Base-by-base conservation (phyloP, 1,284 basidiomycete species). In the Heterobasidion parviporum region DNA sequence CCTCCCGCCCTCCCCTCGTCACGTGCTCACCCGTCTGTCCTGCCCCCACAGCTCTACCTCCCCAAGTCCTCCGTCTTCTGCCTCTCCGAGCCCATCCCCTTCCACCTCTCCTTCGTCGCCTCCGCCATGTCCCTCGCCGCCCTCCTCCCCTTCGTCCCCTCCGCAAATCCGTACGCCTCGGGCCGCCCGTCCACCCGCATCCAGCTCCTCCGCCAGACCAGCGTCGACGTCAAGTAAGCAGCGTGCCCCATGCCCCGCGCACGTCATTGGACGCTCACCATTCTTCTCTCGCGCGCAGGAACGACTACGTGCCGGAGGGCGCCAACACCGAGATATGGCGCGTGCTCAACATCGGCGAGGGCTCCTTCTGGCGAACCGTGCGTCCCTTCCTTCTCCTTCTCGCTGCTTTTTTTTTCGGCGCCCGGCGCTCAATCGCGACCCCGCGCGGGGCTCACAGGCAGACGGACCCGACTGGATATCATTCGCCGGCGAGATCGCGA, bases 301-400 rank as follows among this genome's bases (percentile, higher is more conserved):
- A 56, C 35, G 59, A 54, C 10, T 53, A 60, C 18, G 18, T 53
- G 5, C 50, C 51, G 16, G 60, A 67, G 2, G 75, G 74, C 0
- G 78, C 79, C 15, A 86, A 83, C 64, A 79, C 83, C 1, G 81
- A 87, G 60, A 88, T 89, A 47, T 89, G 86, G 85, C 73, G 79
- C 55, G 75, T 81, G 0, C 78, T 81, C 58, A 73, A 69, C 54
- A 81, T 88, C 47, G 86, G 86, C 16, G 80, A 83, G 62, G 87
- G 77, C 4, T 69, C 68, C 4, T 86, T 89, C 61, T 74, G 66
- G 60, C 79, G 77, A 61, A 71, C 74, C 57, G 85, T 87, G 57
- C 48, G 79, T 61, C 34, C 14, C 33, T 14, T 35, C 6, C 26
- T 26, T 49, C 38, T 16, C 14, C 15, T 8, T 33, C 33, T 54